Evolutionary conservation across 1,284 basidiomycete species (phyloP), one percentile per base, ranked within the genome.

Genomic region (Sporisorium graminicola): DNA sequence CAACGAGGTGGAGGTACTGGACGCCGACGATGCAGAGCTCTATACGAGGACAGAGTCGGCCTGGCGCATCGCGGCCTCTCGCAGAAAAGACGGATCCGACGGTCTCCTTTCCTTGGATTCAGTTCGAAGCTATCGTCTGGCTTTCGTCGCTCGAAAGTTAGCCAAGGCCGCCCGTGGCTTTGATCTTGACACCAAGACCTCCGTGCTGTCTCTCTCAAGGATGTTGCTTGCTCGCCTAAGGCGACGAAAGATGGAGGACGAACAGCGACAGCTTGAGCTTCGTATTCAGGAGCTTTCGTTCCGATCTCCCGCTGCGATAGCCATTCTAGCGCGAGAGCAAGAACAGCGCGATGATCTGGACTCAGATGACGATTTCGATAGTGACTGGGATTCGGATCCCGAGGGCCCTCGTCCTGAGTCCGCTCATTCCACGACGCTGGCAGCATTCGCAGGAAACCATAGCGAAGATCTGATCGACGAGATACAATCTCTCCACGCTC

Each of bases 151-250:
- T 0, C 90, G 92, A 7, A 90, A 90, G 52, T 87, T 98, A 62
- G 89, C 90, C 3, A 89, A 89, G 57, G 86, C 89, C 35, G 91
- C 95, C 9, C 90, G 92, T 46, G 95, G 95, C 0, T 91, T 98
- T 78, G 88, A 88, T 26, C 91, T 92, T 88, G 88, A 89, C 24
- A 20, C 58, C 62, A 51, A 74, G 44, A 56, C 55, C 4, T 57
- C 61, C 20, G 60, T 42, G 35, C 43, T 88, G 50, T 74, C 75
- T n/a, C 88, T 94, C 16, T 89, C 90, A 35, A 93, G 92, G 5
- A 86, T 84, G 27, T 87, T 98, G 43, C 88, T 89, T 3, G 89
- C 89, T 61, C 94, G 94, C 84, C 90, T 94, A 12, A 87, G 88
- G 49, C 86, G 84, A 51, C 94, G 93, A 91, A 89, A 88, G 74